A percentile compares a stretch with the other conserved stretches of the same genome.
Conservation (phyloP, 164 flowering plant species). For the Liquidambar formosana region DNA sequence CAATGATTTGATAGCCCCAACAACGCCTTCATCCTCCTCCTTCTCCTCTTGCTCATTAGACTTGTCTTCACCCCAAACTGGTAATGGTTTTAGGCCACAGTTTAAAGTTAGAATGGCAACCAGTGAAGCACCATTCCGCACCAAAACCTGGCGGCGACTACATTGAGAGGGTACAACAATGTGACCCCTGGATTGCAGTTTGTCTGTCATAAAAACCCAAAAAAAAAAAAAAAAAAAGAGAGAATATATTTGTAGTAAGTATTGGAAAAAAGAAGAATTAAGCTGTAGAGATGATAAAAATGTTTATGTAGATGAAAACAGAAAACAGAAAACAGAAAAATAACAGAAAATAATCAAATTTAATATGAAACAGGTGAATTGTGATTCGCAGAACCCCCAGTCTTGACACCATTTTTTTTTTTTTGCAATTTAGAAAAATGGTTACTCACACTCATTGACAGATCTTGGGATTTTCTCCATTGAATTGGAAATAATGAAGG, state of each 20-base stretch:
- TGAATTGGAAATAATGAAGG: slow-evolving; percentile 16
- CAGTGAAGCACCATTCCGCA: slow-evolving; percentile 30
- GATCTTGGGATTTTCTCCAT: slow-evolving; percentile 10
- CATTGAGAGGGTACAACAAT: slow-evolving; percentile 18
- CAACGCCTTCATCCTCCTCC: slow-evolving; percentile 53
- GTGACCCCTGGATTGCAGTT: slow-evolving; percentile 31
- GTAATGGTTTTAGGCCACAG: slow-evolving; percentile 32
- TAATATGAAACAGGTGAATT: background rate
- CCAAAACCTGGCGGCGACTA: slow-evolving; percentile 30
- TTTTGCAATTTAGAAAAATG: too few species aligned
- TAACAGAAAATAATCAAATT: too few species aligned
- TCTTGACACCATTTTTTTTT: too few species aligned
- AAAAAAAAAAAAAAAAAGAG: background rate
- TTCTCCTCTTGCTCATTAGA: slow-evolving; percentile 37
- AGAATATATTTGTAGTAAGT: too few species aligned
- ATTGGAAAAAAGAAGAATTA: too few species aligned
- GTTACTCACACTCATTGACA: slow-evolving; percentile 4
- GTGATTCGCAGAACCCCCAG: background rate
- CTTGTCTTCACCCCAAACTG: slow-evolving; percentile 49
- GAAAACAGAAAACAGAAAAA: too few species aligned
- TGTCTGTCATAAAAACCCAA: slow-evolving; percentile 43
- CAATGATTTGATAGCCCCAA: slow-evolving; percentile 67
- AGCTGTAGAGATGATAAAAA: too few species aligned
- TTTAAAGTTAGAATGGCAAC: slow-evolving; percentile 33
- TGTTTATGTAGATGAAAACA: too few species aligned